A percentile compares a stretch with the other conserved stretches of the same genome.
These are phyloP conservation scores for Flagelloscypha sp. DNA, from an alignment of 768 basidiomycete genomes.

Conservation along the genomic window DNA sequence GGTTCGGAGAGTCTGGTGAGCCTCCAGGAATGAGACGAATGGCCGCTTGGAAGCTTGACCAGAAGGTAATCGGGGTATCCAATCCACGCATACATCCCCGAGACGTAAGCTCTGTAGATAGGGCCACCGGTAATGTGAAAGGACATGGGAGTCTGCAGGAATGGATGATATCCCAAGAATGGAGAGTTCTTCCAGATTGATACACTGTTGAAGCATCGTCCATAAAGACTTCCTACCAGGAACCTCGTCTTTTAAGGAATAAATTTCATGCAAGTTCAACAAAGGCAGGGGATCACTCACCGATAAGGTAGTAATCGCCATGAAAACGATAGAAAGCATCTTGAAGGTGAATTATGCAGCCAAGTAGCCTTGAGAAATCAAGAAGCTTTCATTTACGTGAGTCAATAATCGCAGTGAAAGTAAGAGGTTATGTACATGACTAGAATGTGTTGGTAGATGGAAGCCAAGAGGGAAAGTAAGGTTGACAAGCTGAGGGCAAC, in stretches of 20 bases:
- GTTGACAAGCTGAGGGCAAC: conserved; percentile 58
- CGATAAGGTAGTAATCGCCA: no score
- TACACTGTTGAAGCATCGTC: conserved; percentile 64
- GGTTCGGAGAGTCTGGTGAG: conserved; percentile 44
- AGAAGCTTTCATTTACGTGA: no score
- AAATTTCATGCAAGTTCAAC: no score
- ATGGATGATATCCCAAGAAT: conserved; percentile 47
- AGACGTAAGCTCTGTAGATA: conserved; percentile 49
- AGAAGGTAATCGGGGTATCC: conserved; percentile 26
- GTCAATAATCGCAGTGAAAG: no score
- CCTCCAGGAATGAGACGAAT: conserved; percentile 62
- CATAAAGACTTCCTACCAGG: conserved; percentile 29
- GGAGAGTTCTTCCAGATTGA: conserved; percentile 55
- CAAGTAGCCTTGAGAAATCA: no score
- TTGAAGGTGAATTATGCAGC: no score
- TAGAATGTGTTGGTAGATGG: conserved; percentile 46
- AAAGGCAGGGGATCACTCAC: no score
- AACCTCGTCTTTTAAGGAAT: no score
- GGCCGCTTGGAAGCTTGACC: conserved; percentile 38
- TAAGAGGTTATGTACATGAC: conserved; percentile 45
- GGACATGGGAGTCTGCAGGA: conserved; percentile 45
- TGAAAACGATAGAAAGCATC: no score
- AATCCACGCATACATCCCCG: conserved; percentile 60
- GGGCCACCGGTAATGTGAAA: conserved; percentile 63
- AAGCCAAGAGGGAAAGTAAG: conserved; percentile 58